Evolutionary conservation across 2,329 filamentous ascomycete species (phyloP), one percentile per base, ranked within the genome.

Genomic region (Venturia pyrina): DNA sequence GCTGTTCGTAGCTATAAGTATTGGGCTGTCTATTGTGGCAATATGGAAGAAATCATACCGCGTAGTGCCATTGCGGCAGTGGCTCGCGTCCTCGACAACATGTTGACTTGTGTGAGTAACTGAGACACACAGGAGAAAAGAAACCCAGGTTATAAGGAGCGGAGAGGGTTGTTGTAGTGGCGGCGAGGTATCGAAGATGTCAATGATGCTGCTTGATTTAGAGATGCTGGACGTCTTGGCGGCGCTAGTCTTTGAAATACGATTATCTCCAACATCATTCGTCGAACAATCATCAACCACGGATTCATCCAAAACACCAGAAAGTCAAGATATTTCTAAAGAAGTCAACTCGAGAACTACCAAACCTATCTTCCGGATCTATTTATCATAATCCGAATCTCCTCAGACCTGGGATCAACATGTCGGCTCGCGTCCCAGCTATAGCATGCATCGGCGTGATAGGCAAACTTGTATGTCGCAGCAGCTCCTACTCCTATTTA

Each of bases 391-490:
- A 15, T 56, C 13, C 21, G 32, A 46, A 59, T 40, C 32, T 24
- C 24, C 64, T 40, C 5, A 10, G 6, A 1, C 32, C 15, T 13
- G 5, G 17, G n/a, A 8, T 24, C 24, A 62, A 10, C 11, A 82
- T 84, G 81, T 75, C 80, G 48, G 74, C 76, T 65, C 89, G 76
- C 67, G 75, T 75, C 53, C 80, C 93, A 40, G 91, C 89, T 44
- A 95, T 98, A 77, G 93, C 91, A 77, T 96, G 93, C 75, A 87
- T 99, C 72, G 93, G 92, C 77, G 83, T 98, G 64, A 96, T 99
- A 72, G 93, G 95, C 70, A 92, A 95, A 79, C 89, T 96, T 77
- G 93, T 96, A 82, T 24, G 63, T 65, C 2, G 19, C 4, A 19
- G 32, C 34, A 19, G 19, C 21, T 28, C 17, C 4, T 60, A 32